These are phyloP conservation scores for Malus asiatica DNA, from an alignment of 306 rosid species.

Conservation along the genomic window DNA sequence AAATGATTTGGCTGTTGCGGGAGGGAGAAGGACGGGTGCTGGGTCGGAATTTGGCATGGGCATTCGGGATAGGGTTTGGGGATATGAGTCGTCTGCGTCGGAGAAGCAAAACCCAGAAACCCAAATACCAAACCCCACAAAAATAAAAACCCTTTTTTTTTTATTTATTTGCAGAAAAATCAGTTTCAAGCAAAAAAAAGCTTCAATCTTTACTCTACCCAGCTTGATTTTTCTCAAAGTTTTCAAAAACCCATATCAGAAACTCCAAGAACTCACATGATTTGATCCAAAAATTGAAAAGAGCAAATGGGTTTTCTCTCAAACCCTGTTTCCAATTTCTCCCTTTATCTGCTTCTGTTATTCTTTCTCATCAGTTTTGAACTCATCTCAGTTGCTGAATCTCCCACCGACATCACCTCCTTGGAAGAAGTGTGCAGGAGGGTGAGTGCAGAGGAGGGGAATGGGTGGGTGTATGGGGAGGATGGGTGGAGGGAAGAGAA, in stretches of 20 bases:
- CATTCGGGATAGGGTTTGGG: conserved; percentile 62
- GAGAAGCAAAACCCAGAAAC: conserved; percentile 8
- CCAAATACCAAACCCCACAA: background rate
- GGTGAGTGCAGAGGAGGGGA: too few relatives aligned
- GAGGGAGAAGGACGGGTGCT: too few relatives aligned
- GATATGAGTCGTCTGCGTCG: too few relatives aligned
- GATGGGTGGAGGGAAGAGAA: too few relatives aligned
- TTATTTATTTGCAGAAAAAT: conserved; percentile 13
- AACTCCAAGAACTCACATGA: conserved; percentile 31
- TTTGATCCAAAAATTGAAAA: conserved; percentile 30
- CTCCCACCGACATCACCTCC: conserved; percentile 56
- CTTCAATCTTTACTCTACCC: conserved; percentile 2
- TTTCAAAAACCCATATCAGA: conserved; percentile 4
- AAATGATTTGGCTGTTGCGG: conserved; percentile 91
- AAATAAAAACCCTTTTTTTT: background rate
- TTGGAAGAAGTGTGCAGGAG: conserved; percentile 6
- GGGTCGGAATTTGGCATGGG: too few relatives aligned
- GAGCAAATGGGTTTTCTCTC: conserved; percentile 53
- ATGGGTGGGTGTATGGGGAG: too few relatives aligned
- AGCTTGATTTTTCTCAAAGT: conserved; percentile 14
- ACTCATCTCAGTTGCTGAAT: conserved; percentile 31
- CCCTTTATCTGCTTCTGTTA: conserved; percentile 13
- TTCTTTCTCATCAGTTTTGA: conserved; percentile 7
- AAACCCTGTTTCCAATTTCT: conserved; percentile 25
- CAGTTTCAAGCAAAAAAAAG: conserved; percentile 7